phyloP scores from a whole-genome alignment of 352 stramenopile genomes.

The Phytophthora litchii region DNA sequence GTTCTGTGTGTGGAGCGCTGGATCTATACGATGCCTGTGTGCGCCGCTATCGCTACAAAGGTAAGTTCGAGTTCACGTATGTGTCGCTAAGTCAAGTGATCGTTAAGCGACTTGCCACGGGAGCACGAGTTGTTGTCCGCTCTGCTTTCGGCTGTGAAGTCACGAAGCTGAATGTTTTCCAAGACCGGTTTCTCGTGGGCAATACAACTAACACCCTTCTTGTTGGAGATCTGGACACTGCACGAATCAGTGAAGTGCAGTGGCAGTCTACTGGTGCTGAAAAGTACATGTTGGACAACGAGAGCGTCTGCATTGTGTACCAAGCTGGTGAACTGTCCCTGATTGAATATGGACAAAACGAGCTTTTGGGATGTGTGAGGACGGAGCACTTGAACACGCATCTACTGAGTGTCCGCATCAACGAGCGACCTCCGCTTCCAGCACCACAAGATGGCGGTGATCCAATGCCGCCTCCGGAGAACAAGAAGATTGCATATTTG shows the following conservation, averaged over 20 bases:
- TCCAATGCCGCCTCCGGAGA: constrained; percentile 54
- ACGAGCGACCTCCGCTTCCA: constrained; percentile 71
- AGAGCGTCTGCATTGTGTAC: constrained; percentile 91
- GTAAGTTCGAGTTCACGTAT: constrained; percentile 96
- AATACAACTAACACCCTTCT: constrained; percentile 93
- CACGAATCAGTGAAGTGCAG: constrained; percentile 92
- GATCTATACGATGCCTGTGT: constrained; percentile 95
- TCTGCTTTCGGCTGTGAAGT: constrained; percentile 93
- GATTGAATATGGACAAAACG: constrained; percentile 95
- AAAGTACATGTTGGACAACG: constrained; percentile 96
- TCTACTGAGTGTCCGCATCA: constrained; percentile 93
- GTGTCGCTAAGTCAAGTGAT: constrained; percentile 94
- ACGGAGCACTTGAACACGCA: constrained; percentile 93
- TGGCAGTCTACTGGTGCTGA: constrained; percentile 89
- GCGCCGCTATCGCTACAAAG: constrained; percentile 91
- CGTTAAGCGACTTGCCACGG: constrained; percentile 90
- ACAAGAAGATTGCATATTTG: constrained; percentile 95
- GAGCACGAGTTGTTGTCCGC: constrained; percentile 86
- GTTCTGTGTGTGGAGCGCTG: constrained; percentile 90
- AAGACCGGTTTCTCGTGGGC: constrained; percentile 91
- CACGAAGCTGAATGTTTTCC: constrained; percentile 95
- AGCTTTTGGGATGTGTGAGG: constrained; percentile 89
- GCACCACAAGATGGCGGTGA: constrained; percentile 30
- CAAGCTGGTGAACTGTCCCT: constrained; percentile 92
- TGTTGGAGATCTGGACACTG: constrained; percentile 90